These are phyloP conservation scores for Candida methanosorbosa DNA, from an alignment of 805 yeast species.

Conservation along the genomic window DNA sequence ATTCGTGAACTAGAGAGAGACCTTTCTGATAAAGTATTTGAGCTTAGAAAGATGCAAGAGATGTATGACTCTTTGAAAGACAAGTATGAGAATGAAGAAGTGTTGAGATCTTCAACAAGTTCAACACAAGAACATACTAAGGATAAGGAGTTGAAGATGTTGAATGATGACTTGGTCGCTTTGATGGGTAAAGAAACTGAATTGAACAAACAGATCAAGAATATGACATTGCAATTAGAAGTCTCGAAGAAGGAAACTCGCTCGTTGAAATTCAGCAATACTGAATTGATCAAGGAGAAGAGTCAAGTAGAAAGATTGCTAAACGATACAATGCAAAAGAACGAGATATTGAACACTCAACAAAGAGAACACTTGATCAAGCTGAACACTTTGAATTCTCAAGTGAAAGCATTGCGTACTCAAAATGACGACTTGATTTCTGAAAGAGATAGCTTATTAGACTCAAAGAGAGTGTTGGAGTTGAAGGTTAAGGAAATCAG, in stretches of 20 bases:
- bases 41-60: slow-evolving; percentile 40
- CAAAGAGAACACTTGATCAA: slow-evolving; percentile 38
- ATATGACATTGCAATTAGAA: slow-evolving; percentile 51
- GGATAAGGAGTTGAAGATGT: slow-evolving; percentile 42
- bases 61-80: slow-evolving; percentile 44
- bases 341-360: slow-evolving; percentile 30
- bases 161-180: slow-evolving; percentile 44
- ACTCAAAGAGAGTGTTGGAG: slow-evolving; percentile 40
- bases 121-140: slow-evolving; percentile 21
- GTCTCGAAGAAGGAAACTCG: slow-evolving; percentile 38
- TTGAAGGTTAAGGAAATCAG: slow-evolving; percentile 31
- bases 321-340: slow-evolving; percentile 33
- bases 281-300: slow-evolving; percentile 32
- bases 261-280: slow-evolving; percentile 27
- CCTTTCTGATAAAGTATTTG: slow-evolving; percentile 48
- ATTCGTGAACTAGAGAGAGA: slow-evolving; percentile 45
- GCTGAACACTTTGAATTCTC: slow-evolving; percentile 37
- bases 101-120: slow-evolving; percentile 23
- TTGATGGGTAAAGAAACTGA: slow-evolving; percentile 59
- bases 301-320: slow-evolving; percentile 31
- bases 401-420: slow-evolving; percentile 47
- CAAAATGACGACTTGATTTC: slow-evolving; percentile 50
- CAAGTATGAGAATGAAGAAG: slow-evolving; percentile 35
- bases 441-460: slow-evolving; percentile 55
- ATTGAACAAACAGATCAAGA: slow-evolving; percentile 54